These are phyloP conservation scores for Aspergillus japonicus DNA, from an alignment of 2,329 filamentous ascomycete genomes.

Conservation along the genomic window DNA sequence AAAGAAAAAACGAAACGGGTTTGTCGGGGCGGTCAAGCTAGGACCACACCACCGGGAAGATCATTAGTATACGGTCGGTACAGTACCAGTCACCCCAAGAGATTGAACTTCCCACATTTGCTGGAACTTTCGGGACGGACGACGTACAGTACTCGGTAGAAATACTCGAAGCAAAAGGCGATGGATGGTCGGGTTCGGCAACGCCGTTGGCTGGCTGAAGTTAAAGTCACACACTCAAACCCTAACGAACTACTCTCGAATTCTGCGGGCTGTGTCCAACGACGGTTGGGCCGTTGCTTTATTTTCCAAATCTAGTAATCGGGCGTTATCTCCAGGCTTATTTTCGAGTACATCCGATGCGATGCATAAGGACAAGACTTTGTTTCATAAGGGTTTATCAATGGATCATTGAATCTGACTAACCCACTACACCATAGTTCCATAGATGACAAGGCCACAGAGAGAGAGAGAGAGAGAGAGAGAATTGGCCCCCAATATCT, in stretches of 20 bases:
- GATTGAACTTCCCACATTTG: no score
- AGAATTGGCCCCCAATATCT: not conserved
- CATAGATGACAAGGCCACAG: no score
- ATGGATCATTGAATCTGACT: no score
- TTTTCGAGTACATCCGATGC: no score
- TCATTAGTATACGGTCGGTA: constrained; percentile 3
- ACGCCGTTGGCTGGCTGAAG: not conserved
- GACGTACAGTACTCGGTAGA: no score
- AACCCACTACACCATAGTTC: no score
- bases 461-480: not conserved
- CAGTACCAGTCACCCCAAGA: not conserved
- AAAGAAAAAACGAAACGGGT: constrained; percentile 2
- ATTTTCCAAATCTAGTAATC: no score
- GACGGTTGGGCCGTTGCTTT: not conserved
- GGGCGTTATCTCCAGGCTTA: no score
- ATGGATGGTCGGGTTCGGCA: not conserved
- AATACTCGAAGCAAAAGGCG: no score
- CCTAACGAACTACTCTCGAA: not conserved
- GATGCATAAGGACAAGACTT: no score
- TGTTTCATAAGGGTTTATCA: no score
- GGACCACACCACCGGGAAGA: constrained; percentile 14
- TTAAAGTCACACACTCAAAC: not conserved
- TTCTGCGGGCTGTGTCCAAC: not conserved
- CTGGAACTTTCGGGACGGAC: no score
- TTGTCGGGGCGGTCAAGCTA: constrained; percentile 7